Evolutionary conservation across 495 filamentous ascomycete species (phyloP).

Genomic region (Trichocladium uniseriatum): DNA sequence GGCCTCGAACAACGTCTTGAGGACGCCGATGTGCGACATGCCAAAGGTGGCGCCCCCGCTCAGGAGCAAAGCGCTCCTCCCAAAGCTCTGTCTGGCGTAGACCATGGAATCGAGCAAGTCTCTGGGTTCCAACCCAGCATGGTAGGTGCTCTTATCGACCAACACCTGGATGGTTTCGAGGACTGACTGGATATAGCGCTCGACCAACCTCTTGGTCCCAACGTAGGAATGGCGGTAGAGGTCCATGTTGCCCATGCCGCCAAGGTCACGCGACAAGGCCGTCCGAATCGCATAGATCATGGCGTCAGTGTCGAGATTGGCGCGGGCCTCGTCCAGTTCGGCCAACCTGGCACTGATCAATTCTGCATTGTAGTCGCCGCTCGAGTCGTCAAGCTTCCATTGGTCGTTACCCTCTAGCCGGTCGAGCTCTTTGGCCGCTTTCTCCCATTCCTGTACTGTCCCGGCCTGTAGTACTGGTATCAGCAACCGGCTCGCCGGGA

Average conservation of each 20-base stretch:
- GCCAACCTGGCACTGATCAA: conserved; percentile 59
- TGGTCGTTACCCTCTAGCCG: conserved; percentile 65
- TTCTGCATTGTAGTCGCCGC: conserved; percentile 57
- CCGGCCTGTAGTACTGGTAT: conserved; percentile 40
- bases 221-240: conserved; percentile 79
- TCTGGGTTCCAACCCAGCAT: conserved; percentile 47
- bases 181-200: conserved; percentile 74
- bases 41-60: conserved; percentile 91
- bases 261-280: conserved; percentile 67
- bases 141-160: conserved; percentile 52
- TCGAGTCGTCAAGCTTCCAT: conserved; percentile 59
- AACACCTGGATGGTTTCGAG: conserved; percentile 61
- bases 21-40: conserved; percentile 93
- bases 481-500: not conserved
- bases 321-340: conserved; percentile 67
- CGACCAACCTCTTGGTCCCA: conserved; percentile 80
- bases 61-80: conserved; percentile 74
- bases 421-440: conserved; percentile 69
- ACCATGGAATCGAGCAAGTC: conserved; percentile 56
- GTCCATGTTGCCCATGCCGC: conserved; percentile 73
- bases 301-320: conserved; percentile 54
- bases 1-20: conserved; percentile 71
- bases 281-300: conserved; percentile 82
- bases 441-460: conserved; percentile 55
- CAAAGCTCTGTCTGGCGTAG: conserved; percentile 75